These are phyloP conservation scores for Chytridium lagenaria DNA, from an alignment of 371 early-diverging fungal genomes.

Conservation along the genomic window DNA sequence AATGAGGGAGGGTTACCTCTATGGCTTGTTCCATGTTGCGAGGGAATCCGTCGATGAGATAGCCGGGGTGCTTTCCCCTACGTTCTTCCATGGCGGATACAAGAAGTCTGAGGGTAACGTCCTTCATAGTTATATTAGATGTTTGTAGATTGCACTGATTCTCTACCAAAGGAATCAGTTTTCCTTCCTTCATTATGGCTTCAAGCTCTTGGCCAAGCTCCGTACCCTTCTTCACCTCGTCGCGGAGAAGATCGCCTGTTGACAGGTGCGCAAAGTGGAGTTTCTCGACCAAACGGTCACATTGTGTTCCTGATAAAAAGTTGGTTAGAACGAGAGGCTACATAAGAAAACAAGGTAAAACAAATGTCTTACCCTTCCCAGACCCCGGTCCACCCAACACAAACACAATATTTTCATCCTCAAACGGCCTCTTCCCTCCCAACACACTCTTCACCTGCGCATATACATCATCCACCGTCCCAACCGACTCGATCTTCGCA, in stretches of 20 bases:
- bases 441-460: conserved; percentile 17
- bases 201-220: conserved; percentile 52
- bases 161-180: conserved; percentile 56
- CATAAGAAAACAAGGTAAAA: not conserved
- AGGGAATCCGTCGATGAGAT: conserved; percentile 55
- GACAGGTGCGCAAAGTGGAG: conserved; percentile 64
- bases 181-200: conserved; percentile 58
- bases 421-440: conserved; percentile 27
- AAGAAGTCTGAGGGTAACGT: conserved; percentile 43
- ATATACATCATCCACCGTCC: conserved; percentile 48
- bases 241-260: conserved; percentile 73
- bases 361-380: conserved; percentile 30
- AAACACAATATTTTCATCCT: conserved; percentile 48
- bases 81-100: conserved; percentile 48
- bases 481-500: conserved; percentile 48
- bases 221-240: conserved; percentile 57
- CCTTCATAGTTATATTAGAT: conserved; percentile 23
- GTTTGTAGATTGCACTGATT: not conserved
- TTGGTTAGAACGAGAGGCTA: too few relatives aligned
- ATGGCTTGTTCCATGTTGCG: conserved; percentile 50
- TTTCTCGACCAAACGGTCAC: conserved; percentile 56
- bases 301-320: conserved; percentile 73
- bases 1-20: conserved; percentile 21
- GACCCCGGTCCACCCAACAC: conserved; percentile 55
- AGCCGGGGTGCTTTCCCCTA: conserved; percentile 33